Percentiles rank a stretch among this genome's conserved stretches.
phyloP scores from a whole-genome alignment of 257 asterid genomes.

The Solanum stenotomum region DNA sequence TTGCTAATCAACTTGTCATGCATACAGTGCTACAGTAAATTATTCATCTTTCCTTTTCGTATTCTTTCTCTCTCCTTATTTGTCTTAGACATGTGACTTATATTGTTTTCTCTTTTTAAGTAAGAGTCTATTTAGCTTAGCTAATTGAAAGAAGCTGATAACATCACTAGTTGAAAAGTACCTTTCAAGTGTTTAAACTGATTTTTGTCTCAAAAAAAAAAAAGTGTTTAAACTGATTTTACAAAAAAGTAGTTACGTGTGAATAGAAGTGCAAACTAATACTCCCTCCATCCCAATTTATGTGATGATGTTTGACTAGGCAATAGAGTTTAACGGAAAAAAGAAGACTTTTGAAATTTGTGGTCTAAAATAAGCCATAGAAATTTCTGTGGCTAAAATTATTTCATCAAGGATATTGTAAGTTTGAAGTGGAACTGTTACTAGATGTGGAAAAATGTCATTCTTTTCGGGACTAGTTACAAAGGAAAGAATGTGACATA shows the following conservation, averaged over 20 bases:
- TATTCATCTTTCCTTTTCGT: not conserved
- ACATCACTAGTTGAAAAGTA: not conserved
- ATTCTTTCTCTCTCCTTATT: not conserved
- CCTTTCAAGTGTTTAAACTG: not conserved
- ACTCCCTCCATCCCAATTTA: not conserved
- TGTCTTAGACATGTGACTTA: not conserved
- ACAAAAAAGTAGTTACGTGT: not conserved
- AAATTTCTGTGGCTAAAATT: not conserved
- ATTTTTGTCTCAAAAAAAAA: not conserved
- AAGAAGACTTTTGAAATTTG: not conserved
- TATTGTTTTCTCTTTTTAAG: not conserved
- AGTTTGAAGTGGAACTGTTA: not conserved
- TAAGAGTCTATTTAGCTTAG: not conserved
- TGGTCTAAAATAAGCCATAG: not conserved
- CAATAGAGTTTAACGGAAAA: not conserved
- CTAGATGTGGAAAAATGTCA: not conserved
- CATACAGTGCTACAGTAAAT: not conserved
- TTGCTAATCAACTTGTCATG: not conserved
- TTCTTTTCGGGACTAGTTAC: not conserved
- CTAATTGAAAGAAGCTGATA: not conserved
- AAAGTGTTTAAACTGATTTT: not conserved
- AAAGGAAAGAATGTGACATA: not conserved
- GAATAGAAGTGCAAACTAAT: not conserved
- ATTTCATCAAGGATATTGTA: not conserved
- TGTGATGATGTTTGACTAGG: not conserved